Percentiles rank a stretch among this genome's conserved stretches.
Evolutionary conservation across 805 yeast species (phyloP).

Genomic region (Schizosaccharomyces octosporus): DNA sequence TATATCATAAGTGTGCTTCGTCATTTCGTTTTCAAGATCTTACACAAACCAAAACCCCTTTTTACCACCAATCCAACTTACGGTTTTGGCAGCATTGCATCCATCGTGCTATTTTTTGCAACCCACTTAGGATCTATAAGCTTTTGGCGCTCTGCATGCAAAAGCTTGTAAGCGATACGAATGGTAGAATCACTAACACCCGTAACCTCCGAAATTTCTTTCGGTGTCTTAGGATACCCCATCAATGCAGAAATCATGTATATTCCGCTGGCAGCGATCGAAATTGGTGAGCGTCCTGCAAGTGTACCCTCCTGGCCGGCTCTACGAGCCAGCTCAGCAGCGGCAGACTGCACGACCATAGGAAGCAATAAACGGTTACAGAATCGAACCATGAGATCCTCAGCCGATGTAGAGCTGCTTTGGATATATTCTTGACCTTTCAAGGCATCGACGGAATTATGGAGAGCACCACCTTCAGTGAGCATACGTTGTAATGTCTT

Average conservation of each 20-base stretch:
- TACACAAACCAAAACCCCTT: background rate
- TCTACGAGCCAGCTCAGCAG: constrained; percentile 73
- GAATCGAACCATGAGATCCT: constrained; percentile 81
- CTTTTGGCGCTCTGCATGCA: constrained; percentile 47
- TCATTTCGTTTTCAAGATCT: too few species aligned
- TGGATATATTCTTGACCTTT: constrained; percentile 19
- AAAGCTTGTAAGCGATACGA: constrained; percentile 64
- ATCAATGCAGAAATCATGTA: constrained; percentile 84
- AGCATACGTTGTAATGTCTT: constrained; percentile 55
- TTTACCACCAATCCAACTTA: background rate
- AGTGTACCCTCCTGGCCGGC: constrained; percentile 79
- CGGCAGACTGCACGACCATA: constrained; percentile 68
- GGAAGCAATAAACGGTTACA: constrained; percentile 82
- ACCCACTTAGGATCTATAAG: constrained; percentile 62
- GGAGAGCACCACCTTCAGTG: constrained; percentile 8
- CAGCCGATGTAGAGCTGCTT: constrained; percentile 74
- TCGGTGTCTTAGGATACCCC: constrained; percentile 47
- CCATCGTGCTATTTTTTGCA: constrained; percentile 22
- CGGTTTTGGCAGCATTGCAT: background rate
- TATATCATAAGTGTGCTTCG: too few species aligned
- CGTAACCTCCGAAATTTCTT: constrained; percentile 67
- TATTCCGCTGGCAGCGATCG: constrained; percentile 91
- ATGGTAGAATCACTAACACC: constrained; percentile 96
- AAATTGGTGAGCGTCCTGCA: constrained; percentile 90
- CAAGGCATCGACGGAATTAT: background rate